phyloP scores from a whole-genome alignment of 2,329 filamentous ascomycete genomes.

The Orbilia blumenaviensis region DNA sequence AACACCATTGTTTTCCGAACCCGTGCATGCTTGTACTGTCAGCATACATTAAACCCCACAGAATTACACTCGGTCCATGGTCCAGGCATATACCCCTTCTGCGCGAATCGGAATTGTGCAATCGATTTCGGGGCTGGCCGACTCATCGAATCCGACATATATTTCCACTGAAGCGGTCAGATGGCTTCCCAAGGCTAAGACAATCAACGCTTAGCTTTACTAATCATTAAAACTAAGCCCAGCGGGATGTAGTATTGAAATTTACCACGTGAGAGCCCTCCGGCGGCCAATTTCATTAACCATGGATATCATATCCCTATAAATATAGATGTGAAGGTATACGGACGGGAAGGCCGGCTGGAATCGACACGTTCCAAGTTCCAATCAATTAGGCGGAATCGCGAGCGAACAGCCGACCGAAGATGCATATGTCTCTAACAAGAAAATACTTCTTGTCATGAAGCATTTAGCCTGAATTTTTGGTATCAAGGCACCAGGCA shows the following conservation, averaged over 20 bases:
- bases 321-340: not conserved
- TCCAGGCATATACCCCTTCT: not conserved
- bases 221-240: too few relatives aligned
- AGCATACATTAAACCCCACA: conserved; percentile 14
- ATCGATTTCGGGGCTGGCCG: not conserved
- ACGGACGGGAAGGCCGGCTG: not conserved
- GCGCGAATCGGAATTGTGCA: conserved; percentile 22
- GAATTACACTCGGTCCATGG: not conserved
- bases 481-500: too few relatives aligned
- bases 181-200: not conserved
- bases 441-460: not conserved
- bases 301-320: not conserved
- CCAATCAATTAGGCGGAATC: not conserved
- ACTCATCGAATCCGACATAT: not conserved
- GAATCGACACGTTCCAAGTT: not conserved
- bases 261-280: not conserved
- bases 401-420: not conserved
- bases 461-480: conserved; percentile 8
- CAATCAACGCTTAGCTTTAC: not conserved
- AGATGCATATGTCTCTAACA: not conserved
- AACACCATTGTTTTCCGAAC: not conserved
- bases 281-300: not conserved
- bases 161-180: too few relatives aligned
- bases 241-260: not conserved
- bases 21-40: conserved; percentile 2